Base-by-base conservation (phyloP, 1,284 basidiomycete genomes). In the Coniophora puteana region DNA sequence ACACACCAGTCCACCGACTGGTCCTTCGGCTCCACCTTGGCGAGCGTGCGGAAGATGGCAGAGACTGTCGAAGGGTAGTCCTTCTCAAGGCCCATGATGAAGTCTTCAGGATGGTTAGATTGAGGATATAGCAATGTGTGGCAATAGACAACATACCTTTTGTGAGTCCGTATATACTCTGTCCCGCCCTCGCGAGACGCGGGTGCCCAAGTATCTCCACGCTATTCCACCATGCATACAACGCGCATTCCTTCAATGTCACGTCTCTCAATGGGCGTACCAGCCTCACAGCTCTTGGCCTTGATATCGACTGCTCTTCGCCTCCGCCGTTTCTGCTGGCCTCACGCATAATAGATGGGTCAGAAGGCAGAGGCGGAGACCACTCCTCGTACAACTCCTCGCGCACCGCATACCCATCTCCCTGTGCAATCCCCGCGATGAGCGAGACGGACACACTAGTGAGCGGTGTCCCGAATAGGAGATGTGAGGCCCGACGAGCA, bases 21-120 rank as follows among this genome's bases (percentile, higher is more conserved):
- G 37, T 78, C 77, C 47, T 83, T 83, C 11, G 89, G 82, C 5
- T 77, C 72, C 16, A 93, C 67, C 61, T 93, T 93, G 14, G 72
- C 80, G 46, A 84, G 88, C 0, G 89, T 92, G 31, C 83, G 72
- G 13, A 81, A 81, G 43, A 93, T 88, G 0, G 89, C 83, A 4
- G 86, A 89, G 1, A 92, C 89, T 0, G 89, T 93, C 0, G 87
- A 84, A 1, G 89, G 89, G 57, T 86, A 91, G 52, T 88, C 80
- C 28, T 74, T 75, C 58, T 88, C 85, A 10, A 93, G 61, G 0
- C 81, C 80, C 14, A 82, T 67, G 46, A 93, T 87, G 57, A 93
- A 93, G 52, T 82, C 88, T 89, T 40, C 5, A 18, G n/a, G 29
- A 18, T 18, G n/a, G 14, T 6, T 31, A 8, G n/a, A n/a, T n/a